A percentile compares a stretch with the other conserved stretches of the same genome.
Conservation (phyloP, 2,329 filamentous ascomycete genomes). For the Diaporthe sp. region DNA sequence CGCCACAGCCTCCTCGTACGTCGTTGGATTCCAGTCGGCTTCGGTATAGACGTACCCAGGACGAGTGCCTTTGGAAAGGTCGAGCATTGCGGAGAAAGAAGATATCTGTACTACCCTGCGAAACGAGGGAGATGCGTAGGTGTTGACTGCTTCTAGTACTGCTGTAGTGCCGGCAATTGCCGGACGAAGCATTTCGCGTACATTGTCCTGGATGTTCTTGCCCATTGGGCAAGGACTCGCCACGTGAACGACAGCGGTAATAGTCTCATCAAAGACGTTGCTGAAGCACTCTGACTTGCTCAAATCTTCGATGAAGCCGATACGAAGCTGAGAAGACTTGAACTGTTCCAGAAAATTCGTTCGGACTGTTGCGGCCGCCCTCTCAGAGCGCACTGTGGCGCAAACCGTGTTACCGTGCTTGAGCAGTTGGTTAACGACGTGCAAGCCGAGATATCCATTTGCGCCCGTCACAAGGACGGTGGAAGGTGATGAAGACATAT, state of each 20-base stretch:
- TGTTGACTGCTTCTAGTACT: neutral
- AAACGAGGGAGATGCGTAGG: neutral
- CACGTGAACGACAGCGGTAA: neutral
- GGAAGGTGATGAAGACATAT: neutral
- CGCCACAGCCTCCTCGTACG: neutral
- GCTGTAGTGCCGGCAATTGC: neutral
- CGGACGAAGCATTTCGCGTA: neutral
- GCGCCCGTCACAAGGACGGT: neutral
- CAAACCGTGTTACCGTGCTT: neutral
- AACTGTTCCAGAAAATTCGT: neutral
- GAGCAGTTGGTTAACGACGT: neutral
- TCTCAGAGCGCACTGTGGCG: neutral
- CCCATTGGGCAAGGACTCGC: neutral
- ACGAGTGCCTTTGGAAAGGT: neutral
- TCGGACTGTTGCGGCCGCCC: neutral
- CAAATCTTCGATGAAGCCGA: neutral
- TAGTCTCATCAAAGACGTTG: neutral
- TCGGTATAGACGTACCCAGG: neutral
- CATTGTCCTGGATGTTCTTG: neutral
- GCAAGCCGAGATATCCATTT: conserved; percentile 1
- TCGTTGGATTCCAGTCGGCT: neutral
- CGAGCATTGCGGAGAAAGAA: neutral
- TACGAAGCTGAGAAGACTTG: neutral
- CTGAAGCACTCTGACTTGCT: neutral
- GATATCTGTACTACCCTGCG: neutral